phyloP scores from a whole-genome alignment of 805 yeast species.

The Candida insectalens region DNA sequence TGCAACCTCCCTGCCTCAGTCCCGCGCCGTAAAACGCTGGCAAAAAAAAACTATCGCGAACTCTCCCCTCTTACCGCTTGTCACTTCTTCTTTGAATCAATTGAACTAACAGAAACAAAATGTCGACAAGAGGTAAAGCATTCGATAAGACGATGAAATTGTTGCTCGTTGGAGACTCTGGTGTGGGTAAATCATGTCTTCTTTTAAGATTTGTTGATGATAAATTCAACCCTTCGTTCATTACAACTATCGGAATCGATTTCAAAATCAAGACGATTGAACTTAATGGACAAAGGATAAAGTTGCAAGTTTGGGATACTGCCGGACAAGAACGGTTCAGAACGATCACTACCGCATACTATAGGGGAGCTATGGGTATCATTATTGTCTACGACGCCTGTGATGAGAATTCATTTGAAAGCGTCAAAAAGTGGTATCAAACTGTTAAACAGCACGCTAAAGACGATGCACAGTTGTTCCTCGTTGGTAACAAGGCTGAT shows the following conservation, averaged over 20 bases:
- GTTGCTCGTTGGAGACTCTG: slow-evolving; percentile 88
- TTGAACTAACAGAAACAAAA: no score
- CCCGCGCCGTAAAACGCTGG: no score
- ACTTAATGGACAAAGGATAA: slow-evolving; percentile 84
- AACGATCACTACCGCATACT: slow-evolving; percentile 88
- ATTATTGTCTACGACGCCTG: slow-evolving; percentile 78
- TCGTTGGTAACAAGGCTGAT: slow-evolving; percentile 95
- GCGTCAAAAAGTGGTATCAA: slow-evolving; percentile 89
- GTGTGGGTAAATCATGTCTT: slow-evolving; percentile 82
- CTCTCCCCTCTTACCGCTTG: no score
- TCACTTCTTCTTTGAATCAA: no score
- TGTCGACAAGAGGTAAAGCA: slow-evolving; percentile 55
- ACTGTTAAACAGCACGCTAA: slow-evolving; percentile 95
- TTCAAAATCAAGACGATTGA: slow-evolving; percentile 96
- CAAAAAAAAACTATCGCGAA: no score
- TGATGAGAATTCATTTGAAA: slow-evolving; percentile 85
- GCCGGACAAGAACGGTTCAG: slow-evolving; percentile 97
- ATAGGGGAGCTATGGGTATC: slow-evolving; percentile 86
- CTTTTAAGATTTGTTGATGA: slow-evolving; percentile 90
- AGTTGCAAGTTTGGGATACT: slow-evolving; percentile 94
- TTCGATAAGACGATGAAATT: slow-evolving; percentile 90
- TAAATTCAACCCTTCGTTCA: slow-evolving; percentile 92
- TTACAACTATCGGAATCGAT: slow-evolving; percentile 96
- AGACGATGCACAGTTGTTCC: slow-evolving; percentile 87
- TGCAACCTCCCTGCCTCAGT: no score